These are phyloP conservation scores for Xylaria castorea DNA, from an alignment of 495 filamentous ascomycete genomes.

Conservation along the genomic window DNA sequence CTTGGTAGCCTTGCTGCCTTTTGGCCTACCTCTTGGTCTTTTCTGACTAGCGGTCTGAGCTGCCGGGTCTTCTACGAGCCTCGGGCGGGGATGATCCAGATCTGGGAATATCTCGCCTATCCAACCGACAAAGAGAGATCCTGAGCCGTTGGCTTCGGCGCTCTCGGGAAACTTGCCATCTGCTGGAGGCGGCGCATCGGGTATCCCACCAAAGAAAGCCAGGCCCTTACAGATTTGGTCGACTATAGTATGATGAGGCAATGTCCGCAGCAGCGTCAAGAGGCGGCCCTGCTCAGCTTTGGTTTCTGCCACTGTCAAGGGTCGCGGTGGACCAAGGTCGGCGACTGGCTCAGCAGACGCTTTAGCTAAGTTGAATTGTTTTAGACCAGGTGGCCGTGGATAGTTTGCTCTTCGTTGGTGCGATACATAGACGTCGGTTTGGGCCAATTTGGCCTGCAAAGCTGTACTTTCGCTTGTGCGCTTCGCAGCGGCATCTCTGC, in stretches of 20 bases:
- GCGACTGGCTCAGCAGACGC: conserved; percentile 38
- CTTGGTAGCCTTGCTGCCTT: conserved; percentile 59
- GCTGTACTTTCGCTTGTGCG: conserved; percentile 64
- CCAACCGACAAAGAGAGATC: conserved; percentile 64
- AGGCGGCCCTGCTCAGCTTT: conserved; percentile 63
- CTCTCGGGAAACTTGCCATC: conserved; percentile 61
- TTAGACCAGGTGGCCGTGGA: conserved; percentile 39
- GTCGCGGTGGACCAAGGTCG: conserved; percentile 33
- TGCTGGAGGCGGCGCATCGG: conserved; percentile 59
- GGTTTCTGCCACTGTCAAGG: conserved; percentile 55
- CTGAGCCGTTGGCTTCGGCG: conserved; percentile 59
- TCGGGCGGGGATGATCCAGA: conserved; percentile 36
- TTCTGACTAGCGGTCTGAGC: conserved; percentile 37
- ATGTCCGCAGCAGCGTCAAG: conserved; percentile 57
- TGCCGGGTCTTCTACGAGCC: conserved; percentile 26
- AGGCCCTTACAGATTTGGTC: conserved; percentile 65
- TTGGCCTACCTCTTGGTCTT: conserved; percentile 57
- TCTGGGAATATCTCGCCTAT: conserved; percentile 64
- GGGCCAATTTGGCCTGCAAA: conserved; percentile 57
- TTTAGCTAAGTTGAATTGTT: conserved; percentile 39
- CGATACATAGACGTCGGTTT: conserved; percentile 58
- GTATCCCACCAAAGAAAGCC: conserved; percentile 64
- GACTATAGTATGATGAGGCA: conserved; percentile 59
- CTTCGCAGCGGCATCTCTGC: conserved; percentile 60
- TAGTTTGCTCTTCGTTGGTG: conserved; percentile 52